Evolutionary conservation across 129 eudicot genomes (phyloP), one percentile per base, ranked within the genome.

Genomic region (Centella asiatica): DNA sequence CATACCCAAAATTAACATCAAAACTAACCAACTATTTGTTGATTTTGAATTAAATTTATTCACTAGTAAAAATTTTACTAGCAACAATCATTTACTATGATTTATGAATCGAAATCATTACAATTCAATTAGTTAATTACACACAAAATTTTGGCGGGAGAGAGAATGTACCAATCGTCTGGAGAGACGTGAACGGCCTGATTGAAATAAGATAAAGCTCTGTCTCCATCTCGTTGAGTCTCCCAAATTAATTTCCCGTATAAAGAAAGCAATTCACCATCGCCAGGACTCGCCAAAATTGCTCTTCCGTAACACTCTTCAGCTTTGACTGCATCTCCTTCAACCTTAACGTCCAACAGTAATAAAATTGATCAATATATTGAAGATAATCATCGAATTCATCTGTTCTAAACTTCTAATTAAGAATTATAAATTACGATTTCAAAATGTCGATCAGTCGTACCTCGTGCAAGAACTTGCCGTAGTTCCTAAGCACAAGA

Each of bases 291-390:
- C 27, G 86, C 90, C 51, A 89, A 67, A 61, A 89, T 89, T 19
- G 97, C 97, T 74, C 97, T 82, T 57, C 88, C 88, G 55, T 85
- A 89, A 60, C 72, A 83, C 77, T 85, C 92, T 46, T 89, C 97
- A 9, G 97, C 97, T 67, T 74, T 85, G 9, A 65, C 81, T 20
- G 31, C 19, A 36, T 89, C 87, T 69, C 78, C 70, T 76, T 77
- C 92, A 29, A 89, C 92, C 97, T 89, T 27, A n/a, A 19, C 10
- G 14, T 56, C 14, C 22, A 51, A n/a, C 29, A 47, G 12, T 4
- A 60, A 14, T 52, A 34, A 54, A 40, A 37, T 77, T 59, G 50
- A 13, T 29, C 12, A 40, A 12, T 2, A 7, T 17, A 40, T 40
- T 40, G 50, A 45, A 45, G 15, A 22, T 45, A 18, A 34, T 34